Evolutionary conservation across 805 yeast genomes (phyloP).

Genomic region (Komagataella pastoris): DNA sequence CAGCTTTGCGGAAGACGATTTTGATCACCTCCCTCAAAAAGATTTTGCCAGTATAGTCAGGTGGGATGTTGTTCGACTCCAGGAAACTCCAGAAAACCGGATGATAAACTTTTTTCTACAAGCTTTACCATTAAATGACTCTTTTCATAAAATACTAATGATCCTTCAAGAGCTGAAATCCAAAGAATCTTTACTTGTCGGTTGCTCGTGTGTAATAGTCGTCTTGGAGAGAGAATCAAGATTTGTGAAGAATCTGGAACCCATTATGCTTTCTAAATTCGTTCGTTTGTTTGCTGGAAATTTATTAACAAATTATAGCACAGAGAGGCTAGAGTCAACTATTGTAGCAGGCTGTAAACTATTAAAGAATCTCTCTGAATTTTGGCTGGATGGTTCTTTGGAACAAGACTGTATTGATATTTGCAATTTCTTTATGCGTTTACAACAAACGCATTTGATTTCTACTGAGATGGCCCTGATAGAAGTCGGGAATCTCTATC

Average conservation of each 20-base stretch:
- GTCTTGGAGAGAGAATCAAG: background rate
- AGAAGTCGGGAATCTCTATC: conserved; percentile 19
- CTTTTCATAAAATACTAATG: background rate
- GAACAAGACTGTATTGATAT: conserved; percentile 33
- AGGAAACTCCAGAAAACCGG: background rate
- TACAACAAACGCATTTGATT: conserved; percentile 26
- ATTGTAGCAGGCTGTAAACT: conserved; percentile 19
- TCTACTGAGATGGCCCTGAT: conserved; percentile 20
- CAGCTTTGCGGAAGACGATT: background rate
- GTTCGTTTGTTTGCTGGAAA: conserved; percentile 19
- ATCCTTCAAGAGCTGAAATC: background rate
- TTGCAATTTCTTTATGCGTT: conserved; percentile 25
- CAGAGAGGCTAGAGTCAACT: conserved; percentile 27
- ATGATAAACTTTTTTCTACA: background rate
- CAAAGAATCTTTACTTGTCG: background rate
- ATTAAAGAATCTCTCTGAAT: conserved; percentile 11
- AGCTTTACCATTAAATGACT: background rate
- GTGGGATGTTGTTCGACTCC: background rate
- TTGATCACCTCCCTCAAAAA: background rate
- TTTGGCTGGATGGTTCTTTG: conserved; percentile 17
- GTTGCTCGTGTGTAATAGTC: background rate
- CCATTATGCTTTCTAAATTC: background rate
- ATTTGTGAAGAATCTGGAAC: background rate
- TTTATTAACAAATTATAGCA: conserved; percentile 13
- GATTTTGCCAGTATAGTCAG: background rate